A percentile compares a stretch with the other conserved stretches of the same genome.
These are phyloP conservation scores for Emergomyces orientalis DNA, from an alignment of 2,329 filamentous ascomycete species.

Conservation along the genomic window DNA sequence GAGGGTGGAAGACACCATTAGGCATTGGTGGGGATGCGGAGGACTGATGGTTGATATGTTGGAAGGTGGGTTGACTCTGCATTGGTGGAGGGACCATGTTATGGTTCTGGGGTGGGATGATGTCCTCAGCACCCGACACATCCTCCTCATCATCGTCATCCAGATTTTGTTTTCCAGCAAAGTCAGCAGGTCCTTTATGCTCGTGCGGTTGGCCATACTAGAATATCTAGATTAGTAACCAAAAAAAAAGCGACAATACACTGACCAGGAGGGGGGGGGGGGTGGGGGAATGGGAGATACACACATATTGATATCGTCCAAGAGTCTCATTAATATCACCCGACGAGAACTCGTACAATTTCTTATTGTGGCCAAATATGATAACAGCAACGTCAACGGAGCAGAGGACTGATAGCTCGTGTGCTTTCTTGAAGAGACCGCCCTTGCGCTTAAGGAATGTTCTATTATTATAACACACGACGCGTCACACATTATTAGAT, in stretches of 20 bases:
- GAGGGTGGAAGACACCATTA: slow-evolving; percentile 63
- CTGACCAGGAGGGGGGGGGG: neutral
- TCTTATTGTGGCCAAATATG: slow-evolving; percentile 98
- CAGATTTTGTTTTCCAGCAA: slow-evolving; percentile 65
- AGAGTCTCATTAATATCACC: slow-evolving; percentile 87
- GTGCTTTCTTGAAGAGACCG: slow-evolving; percentile 97
- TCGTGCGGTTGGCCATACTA: slow-evolving; percentile 90
- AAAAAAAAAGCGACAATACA: slow-evolving; percentile 2
- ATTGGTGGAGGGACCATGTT: slow-evolving; percentile 60
- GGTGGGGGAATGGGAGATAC: no score
- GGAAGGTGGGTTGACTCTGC: slow-evolving; percentile 59
- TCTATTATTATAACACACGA: slow-evolving; percentile 39
- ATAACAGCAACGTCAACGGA: slow-evolving; percentile 98
- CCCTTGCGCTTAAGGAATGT: slow-evolving; percentile 98
- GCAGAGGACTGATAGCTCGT: slow-evolving; percentile 94
- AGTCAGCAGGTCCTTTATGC: slow-evolving; percentile 91
- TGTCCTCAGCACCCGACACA: slow-evolving; percentile 60
- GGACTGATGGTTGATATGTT: slow-evolving; percentile 74
- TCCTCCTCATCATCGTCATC: slow-evolving; percentile 77
- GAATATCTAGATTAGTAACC: slow-evolving; percentile 13
- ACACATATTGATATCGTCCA: slow-evolving; percentile 78
- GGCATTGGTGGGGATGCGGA: slow-evolving; percentile 82
- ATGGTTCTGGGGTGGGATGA: slow-evolving; percentile 41
- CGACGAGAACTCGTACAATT: slow-evolving; percentile 96
- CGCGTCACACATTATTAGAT: neutral